A percentile compares a stretch with the other conserved stretches of the same genome.
phyloP scores from a whole-genome alignment of 768 basidiomycete species.

The Agrocybe praecox region DNA sequence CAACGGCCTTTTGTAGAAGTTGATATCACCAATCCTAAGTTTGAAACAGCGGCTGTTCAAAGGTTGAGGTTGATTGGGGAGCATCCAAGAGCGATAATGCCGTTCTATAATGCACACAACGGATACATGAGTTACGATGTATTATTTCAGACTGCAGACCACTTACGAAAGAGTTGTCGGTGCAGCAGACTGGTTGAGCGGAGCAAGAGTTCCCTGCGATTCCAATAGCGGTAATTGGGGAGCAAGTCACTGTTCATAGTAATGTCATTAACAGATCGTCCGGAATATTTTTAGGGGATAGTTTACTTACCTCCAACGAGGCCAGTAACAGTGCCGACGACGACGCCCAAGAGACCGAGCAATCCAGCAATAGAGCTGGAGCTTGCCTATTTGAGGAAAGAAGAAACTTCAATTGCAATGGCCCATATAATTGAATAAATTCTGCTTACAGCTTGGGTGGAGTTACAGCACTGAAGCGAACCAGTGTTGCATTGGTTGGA shows the following conservation, averaged over 20 bases:
- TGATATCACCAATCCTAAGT: too few species aligned
- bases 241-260: conserved; percentile 25
- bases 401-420: background rate
- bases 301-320: conserved; percentile 15
- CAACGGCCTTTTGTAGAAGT: too few species aligned
- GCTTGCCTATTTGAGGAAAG: conserved; percentile 16
- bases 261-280: background rate
- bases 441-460: conserved; percentile 18
- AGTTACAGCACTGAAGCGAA: conserved; percentile 29
- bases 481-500: conserved; percentile 30
- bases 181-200: conserved; percentile 32
- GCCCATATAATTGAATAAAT: background rate
- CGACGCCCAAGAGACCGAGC: conserved; percentile 29
- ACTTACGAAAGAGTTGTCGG: conserved; percentile 27
- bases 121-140: too few species aligned
- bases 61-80: too few species aligned
- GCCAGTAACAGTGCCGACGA: conserved; percentile 16
- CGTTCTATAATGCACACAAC: too few species aligned
- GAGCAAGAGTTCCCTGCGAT: conserved; percentile 22
- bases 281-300: background rate
- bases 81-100: too few species aligned
- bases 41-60: too few species aligned
- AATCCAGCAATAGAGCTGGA: conserved; percentile 6
- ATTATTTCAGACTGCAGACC: background rate
- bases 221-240: conserved; percentile 29